Evolutionary conservation across 2,329 filamentous ascomycete genomes (phyloP).

Genomic region (Fusarium sp.): DNA sequence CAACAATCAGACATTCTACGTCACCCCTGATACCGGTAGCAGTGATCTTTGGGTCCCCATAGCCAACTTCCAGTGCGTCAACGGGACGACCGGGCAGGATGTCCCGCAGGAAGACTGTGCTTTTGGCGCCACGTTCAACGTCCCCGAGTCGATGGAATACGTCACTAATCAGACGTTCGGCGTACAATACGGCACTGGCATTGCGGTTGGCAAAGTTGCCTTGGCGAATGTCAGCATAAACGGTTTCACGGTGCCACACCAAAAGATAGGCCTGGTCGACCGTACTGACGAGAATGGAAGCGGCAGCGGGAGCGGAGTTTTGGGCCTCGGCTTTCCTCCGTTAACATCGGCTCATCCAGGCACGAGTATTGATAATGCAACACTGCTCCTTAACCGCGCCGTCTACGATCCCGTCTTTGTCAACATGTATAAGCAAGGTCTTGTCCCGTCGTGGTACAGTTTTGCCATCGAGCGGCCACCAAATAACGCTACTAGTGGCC

Average conservation of each 20-base stretch:
- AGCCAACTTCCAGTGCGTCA: constrained; percentile 32
- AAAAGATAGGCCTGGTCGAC: constrained; percentile 44
- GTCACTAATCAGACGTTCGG: constrained; percentile 50
- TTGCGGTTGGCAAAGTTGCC: constrained; percentile 36
- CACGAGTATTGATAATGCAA: constrained; percentile 15
- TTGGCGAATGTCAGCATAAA: constrained; percentile 34
- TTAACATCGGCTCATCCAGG: constrained; percentile 41
- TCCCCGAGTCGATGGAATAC: constrained; percentile 14
- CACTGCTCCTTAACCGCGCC: constrained; percentile 24
- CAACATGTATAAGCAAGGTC: constrained; percentile 32
- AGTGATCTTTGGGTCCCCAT: constrained; percentile 35
- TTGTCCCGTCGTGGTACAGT: constrained; percentile 43
- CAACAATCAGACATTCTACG: constrained; percentile 34
- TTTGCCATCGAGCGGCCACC: constrained; percentile 37
- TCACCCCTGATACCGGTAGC: constrained; percentile 39
- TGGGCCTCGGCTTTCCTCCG: constrained; percentile 42
- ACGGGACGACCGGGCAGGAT: constrained; percentile 9
- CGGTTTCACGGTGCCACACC: constrained; percentile 37
- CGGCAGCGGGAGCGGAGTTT: too few species aligned
- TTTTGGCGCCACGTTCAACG: constrained; percentile 28
- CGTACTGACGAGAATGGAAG: constrained; percentile 36
- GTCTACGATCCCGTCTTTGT: constrained; percentile 34
- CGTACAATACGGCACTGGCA: constrained; percentile 40
- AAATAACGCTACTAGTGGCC: constrained; percentile 16
- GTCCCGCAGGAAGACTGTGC: constrained; percentile 24